These are phyloP conservation scores for Barbarea vulgaris DNA, from an alignment of 345 rosid genomes.

Conservation along the genomic window DNA sequence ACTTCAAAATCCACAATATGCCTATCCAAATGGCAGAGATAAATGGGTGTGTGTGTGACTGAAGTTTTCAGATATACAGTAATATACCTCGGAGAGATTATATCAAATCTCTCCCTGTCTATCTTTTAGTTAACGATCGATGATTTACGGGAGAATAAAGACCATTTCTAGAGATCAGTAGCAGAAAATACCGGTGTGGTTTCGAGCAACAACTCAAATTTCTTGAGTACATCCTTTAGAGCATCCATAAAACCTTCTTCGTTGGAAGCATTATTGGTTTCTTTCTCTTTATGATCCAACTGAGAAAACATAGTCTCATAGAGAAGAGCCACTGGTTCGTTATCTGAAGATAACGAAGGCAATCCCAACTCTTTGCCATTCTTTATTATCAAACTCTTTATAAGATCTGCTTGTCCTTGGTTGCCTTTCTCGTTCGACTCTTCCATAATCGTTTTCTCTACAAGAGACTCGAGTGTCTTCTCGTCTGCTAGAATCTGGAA, in stretches of 20 bases:
- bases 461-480: constrained; percentile 45
- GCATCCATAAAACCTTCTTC: constrained; percentile 34
- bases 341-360: constrained; percentile 63
- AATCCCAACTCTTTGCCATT: constrained; percentile 68
- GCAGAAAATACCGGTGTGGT: constrained; percentile 53
- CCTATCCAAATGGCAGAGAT: neutral
- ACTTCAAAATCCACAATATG: neutral
- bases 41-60: neutral
- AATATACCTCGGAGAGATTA: neutral
- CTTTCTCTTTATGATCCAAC: constrained; percentile 34
- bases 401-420: constrained; percentile 32
- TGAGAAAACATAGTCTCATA: constrained; percentile 61
- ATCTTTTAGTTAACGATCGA: neutral
- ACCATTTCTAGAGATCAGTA: constrained; percentile 24
- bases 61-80: constrained; percentile 22
- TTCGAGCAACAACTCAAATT: constrained; percentile 64
- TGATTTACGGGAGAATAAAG: neutral
- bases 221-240: constrained; percentile 56
- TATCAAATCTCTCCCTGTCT: neutral
- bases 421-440: constrained; percentile 37
- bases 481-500: constrained; percentile 69
- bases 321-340: constrained; percentile 56
- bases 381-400: constrained; percentile 54
- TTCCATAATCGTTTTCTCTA: constrained; percentile 45
- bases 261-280: constrained; percentile 37